A percentile compares a stretch with the other conserved stretches of the same genome.
Conservation (phyloP, 2,329 filamentous ascomycete species). For the Thielaviopsis populi region DNA sequence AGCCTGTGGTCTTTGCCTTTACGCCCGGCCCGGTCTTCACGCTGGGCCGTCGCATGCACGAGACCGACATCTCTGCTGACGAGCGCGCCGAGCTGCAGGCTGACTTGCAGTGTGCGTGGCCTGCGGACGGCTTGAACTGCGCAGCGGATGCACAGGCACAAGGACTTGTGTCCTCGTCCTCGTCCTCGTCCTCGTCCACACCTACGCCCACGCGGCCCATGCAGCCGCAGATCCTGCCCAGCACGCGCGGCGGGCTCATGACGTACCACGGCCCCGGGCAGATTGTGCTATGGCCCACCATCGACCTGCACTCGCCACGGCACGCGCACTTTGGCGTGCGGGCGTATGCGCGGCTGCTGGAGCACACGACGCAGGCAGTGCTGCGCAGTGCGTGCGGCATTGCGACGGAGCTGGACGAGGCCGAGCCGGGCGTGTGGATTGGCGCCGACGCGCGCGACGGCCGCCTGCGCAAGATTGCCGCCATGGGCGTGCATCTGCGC, state of each 20-base stretch:
- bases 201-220: constrained; percentile 18
- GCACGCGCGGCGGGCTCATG: constrained; percentile 73
- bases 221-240: constrained; percentile 48
- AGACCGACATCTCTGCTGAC: constrained; percentile 29
- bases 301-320: constrained; percentile 52
- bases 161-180: too few species aligned
- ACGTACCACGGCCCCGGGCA: constrained; percentile 95
- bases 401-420: constrained; percentile 42
- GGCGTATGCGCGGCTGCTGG: constrained; percentile 63
- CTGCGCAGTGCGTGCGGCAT: constrained; percentile 45
- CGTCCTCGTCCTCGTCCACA: too few species aligned
- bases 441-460: constrained; percentile 17
- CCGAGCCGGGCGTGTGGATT: constrained; percentile 79
- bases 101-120: constrained; percentile 25
- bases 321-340: constrained; percentile 51
- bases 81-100: constrained; percentile 34
- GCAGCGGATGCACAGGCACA: too few species aligned
- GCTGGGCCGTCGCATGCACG: constrained; percentile 63
- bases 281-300: constrained; percentile 76
- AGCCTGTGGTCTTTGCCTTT: constrained; percentile 66
- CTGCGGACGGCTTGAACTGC: not conserved
- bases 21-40: constrained; percentile 75
- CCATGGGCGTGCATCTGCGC: constrained; percentile 79
- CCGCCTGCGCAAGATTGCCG: constrained; percentile 58
- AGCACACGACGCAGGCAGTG: constrained; percentile 56